phyloP scores from a whole-genome alignment of 2,329 filamentous ascomycete genomes.

The Fusarium sambucinum region DNA sequence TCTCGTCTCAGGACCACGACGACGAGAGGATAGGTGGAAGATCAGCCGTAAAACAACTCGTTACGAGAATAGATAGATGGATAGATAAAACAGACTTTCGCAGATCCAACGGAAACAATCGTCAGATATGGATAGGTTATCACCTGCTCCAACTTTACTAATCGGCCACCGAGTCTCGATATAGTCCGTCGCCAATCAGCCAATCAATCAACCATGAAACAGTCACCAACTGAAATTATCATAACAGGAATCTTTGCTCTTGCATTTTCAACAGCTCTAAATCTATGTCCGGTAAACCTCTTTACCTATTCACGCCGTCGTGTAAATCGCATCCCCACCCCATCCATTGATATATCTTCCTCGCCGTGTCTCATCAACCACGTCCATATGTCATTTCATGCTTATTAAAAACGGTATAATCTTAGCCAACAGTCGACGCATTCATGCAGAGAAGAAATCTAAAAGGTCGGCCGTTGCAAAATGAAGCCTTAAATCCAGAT shows the following conservation, averaged over 20 bases:
- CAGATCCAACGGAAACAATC: slow-evolving; percentile 1
- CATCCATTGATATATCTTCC: slow-evolving; percentile 37
- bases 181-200: background rate
- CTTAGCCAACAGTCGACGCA: slow-evolving; percentile 44
- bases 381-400: slow-evolving; percentile 49
- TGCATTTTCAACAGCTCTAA: slow-evolving; percentile 43
- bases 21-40: background rate
- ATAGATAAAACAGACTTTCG: background rate
- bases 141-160: background rate
- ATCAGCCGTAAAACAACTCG: slow-evolving; percentile 13
- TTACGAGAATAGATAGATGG: slow-evolving; percentile 5
- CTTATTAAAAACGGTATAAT: slow-evolving; percentile 51
- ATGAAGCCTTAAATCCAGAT: slow-evolving; percentile 17
- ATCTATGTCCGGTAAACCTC: slow-evolving; percentile 44
- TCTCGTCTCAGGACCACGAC: slow-evolving; percentile 26
- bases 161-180: background rate
- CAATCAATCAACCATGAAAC: background rate
- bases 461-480: slow-evolving; percentile 40
- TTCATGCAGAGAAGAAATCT: slow-evolving; percentile 47
- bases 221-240: background rate
- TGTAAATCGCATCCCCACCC: slow-evolving; percentile 30
- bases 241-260: slow-evolving; percentile 40
- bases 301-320: slow-evolving; percentile 38
- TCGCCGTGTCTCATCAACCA: slow-evolving; percentile 44
- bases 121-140: background rate